Evolutionary conservation across 306 rosid species (phyloP).

Genomic region (Citrullus colocynthis): DNA sequence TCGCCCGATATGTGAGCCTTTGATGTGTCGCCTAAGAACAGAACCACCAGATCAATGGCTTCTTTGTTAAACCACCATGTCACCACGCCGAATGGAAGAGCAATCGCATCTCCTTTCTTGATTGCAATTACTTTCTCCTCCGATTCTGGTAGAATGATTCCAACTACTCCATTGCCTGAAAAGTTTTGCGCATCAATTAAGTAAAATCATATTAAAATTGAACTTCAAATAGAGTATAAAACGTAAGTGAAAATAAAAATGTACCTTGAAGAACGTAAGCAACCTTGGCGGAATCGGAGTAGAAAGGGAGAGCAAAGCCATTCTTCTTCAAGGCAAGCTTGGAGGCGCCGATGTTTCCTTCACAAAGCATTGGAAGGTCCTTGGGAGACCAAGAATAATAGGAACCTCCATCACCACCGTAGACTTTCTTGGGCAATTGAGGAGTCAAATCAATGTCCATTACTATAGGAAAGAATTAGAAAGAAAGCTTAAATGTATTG

Average conservation of each 20-base stretch:
- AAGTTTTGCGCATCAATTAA: no score
- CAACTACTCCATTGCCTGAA: slow-evolving; percentile 28
- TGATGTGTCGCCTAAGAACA: no score
- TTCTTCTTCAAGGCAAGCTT: not conserved
- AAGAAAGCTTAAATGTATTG: no score
- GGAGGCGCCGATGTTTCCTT: not conserved
- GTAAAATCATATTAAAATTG: no score
- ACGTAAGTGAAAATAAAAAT: no score
- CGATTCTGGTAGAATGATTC: slow-evolving; percentile 50
- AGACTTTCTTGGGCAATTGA: not conserved
- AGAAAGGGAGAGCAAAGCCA: not conserved
- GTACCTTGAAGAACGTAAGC: not conserved
- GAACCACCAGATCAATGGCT: no score
- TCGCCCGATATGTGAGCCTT: no score
- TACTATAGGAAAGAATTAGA: no score
- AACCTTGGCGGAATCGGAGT: not conserved
- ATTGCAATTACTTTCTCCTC: slow-evolving; percentile 66
- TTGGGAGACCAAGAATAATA: not conserved
- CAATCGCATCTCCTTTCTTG: slow-evolving; percentile 70
- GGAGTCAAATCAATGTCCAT: not conserved
- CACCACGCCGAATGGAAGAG: slow-evolving; percentile 71
- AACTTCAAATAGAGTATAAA: no score
- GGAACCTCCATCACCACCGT: not conserved
- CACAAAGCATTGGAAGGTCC: not conserved
- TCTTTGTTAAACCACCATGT: no score